Evolutionary conservation across 2,329 filamentous ascomycete genomes (phyloP).

Genomic region (Ilyonectria mors-panacis): DNA sequence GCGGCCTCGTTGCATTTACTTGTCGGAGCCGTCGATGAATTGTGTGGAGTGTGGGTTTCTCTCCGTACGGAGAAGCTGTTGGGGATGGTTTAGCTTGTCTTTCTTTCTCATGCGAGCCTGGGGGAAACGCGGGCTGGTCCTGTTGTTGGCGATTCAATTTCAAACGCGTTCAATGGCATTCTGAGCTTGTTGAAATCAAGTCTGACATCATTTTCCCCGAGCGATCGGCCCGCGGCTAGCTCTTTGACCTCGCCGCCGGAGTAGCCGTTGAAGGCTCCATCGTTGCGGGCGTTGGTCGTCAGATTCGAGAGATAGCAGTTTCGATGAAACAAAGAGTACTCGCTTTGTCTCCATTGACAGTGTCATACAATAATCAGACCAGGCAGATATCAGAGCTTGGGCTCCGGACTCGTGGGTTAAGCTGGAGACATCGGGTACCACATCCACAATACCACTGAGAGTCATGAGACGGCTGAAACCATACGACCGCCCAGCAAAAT

Average conservation of each 20-base stretch:
- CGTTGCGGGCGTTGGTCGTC: neutral
- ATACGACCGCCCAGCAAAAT: conserved; percentile 16
- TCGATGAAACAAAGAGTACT: neutral
- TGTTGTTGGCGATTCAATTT: neutral
- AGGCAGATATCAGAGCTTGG: neutral
- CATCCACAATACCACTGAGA: neutral
- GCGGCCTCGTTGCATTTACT: conserved; percentile 21
- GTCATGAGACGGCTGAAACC: conserved; percentile 21
- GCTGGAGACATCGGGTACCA: neutral
- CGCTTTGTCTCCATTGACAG: neutral
- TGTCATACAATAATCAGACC: neutral
- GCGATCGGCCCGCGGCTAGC: neutral
- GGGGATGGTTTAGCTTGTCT: neutral
- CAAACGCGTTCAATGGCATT: neutral
- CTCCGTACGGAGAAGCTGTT: conserved; percentile 14
- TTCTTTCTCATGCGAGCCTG: neutral
- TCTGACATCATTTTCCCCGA: neutral
- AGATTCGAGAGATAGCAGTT: neutral
- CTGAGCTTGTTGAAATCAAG: neutral
- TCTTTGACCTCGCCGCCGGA: neutral
- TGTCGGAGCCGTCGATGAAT: conserved; percentile 17
- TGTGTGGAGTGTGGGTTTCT: conserved; percentile 6
- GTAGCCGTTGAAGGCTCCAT: neutral
- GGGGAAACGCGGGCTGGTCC: neutral
- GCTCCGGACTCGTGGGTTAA: neutral